phyloP scores from a whole-genome alignment of 2,329 filamentous ascomycete species.

The Colletotrichum cordylinicola region DNA sequence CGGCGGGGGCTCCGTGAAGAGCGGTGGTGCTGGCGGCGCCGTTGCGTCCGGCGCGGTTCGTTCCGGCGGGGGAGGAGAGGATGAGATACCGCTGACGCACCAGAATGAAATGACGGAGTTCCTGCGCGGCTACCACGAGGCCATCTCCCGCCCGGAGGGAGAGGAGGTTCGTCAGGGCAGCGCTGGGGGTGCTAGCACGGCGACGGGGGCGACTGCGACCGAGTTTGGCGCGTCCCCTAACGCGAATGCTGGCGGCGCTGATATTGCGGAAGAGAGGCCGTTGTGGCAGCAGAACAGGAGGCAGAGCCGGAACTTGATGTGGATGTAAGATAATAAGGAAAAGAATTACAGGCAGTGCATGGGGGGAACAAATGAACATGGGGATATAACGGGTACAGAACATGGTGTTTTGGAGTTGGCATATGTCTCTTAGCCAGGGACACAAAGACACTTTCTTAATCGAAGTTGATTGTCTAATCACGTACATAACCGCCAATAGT shows the following conservation, averaged over 20 bases:
- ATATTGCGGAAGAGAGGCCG: constrained; percentile 38
- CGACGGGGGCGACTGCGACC: constrained; percentile 11
- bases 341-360: not conserved
- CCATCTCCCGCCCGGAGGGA: constrained; percentile 42
- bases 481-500: not conserved
- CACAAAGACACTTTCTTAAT: not conserved
- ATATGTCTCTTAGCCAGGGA: not conserved
- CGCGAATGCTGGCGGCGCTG: not conserved
- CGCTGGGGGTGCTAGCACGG: constrained; percentile 23
- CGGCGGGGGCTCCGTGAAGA: constrained; percentile 14
- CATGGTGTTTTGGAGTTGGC: constrained; percentile 1
- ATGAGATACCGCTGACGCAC: constrained; percentile 46
- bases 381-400: not conserved
- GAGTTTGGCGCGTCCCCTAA: not conserved
- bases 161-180: constrained; percentile 41
- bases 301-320: constrained; percentile 52
- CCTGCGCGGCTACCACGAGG: constrained; percentile 45
- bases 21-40: constrained; percentile 26
- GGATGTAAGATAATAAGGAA: constrained; percentile 40
- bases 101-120: constrained; percentile 49
- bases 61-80: constrained; percentile 30
- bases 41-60: constrained; percentile 31
- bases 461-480: not conserved
- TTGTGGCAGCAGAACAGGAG: constrained; percentile 62
- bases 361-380: not conserved